Conservation (phyloP, 2,329 filamentous ascomycete genomes). For the Fusarium devonianum region DNA sequence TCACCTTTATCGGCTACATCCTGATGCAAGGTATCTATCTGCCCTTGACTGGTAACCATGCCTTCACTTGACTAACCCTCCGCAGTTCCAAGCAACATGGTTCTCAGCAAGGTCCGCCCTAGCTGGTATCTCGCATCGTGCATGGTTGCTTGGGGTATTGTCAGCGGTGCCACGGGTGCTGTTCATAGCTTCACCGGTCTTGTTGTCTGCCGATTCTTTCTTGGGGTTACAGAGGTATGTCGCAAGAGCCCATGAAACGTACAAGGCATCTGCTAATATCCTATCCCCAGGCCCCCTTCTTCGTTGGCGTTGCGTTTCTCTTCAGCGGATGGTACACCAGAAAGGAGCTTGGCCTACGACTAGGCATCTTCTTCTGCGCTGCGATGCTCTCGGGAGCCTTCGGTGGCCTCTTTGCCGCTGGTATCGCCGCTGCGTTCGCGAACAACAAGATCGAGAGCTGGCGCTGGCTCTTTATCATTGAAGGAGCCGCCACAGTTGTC, state of each 20-base stretch:
- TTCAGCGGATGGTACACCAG: constrained; percentile 42
- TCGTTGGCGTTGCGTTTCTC: constrained; percentile 41
- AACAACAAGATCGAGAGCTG: constrained; percentile 21
- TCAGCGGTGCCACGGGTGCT: constrained; percentile 49
- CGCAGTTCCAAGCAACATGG: constrained; percentile 22
- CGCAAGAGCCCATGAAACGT: too few species aligned
- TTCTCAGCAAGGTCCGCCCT: background rate
- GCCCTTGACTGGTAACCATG: background rate
- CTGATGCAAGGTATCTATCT: constrained; percentile 22
- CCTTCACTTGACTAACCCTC: background rate
- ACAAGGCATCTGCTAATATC: too few species aligned
- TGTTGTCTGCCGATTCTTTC: constrained; percentile 50
- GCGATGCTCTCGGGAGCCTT: constrained; percentile 51
- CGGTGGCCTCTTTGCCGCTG: constrained; percentile 53
- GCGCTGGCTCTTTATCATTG: constrained; percentile 27
- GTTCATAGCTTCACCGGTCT: constrained; percentile 51
- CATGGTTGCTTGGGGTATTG: constrained; percentile 46
- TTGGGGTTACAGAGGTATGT: constrained; percentile 49
- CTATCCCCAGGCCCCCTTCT: constrained; percentile 36
- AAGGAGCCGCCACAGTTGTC: constrained; percentile 13
- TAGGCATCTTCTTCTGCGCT: constrained; percentile 46
- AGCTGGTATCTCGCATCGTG: constrained; percentile 49
- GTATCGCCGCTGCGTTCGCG: constrained; percentile 45
- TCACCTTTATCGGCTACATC: constrained; percentile 33
- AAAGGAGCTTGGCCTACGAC: constrained; percentile 38